These are phyloP conservation scores for Alternaria sp. DNA, from an alignment of 2,329 filamentous ascomycete genomes.

Conservation along the genomic window DNA sequence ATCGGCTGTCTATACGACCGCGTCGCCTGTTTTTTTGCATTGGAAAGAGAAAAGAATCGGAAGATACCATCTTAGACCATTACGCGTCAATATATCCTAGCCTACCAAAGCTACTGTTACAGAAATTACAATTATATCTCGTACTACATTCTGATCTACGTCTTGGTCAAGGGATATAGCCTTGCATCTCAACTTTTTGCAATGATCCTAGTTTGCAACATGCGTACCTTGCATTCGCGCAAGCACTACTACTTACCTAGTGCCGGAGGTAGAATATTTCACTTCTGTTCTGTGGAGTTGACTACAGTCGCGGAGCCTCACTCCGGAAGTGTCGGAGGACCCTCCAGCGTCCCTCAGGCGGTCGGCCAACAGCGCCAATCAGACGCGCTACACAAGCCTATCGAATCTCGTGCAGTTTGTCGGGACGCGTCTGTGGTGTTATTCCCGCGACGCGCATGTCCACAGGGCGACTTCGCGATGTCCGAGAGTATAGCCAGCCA, in stretches of 20 bases:
- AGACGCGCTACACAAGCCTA: not conserved
- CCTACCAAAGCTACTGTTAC: not conserved
- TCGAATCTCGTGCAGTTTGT: not conserved
- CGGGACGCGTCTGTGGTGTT: not conserved
- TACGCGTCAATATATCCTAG: constrained; percentile 11
- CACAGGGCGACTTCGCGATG: not conserved
- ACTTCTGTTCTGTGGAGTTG: not conserved
- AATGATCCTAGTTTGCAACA: not conserved
- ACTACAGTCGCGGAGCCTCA: not conserved
- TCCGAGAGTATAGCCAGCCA: not conserved
- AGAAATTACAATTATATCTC: not conserved
- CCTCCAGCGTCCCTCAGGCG: not conserved
- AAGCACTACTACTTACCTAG: constrained; percentile 1
- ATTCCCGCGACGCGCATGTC: not conserved
- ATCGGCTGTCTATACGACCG: not conserved
- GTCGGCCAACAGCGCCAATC: not conserved
- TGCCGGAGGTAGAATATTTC: not conserved
- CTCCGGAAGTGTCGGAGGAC: not conserved
- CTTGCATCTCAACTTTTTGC: not conserved
- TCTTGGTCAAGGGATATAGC: too few species aligned
- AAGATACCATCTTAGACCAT: constrained; percentile 20
- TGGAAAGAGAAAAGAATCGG: constrained; percentile 3
- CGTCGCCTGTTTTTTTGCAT: not conserved
- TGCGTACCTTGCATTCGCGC: constrained; percentile 1
- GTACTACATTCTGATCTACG: not conserved